Conservation (phyloP, 805 yeast genomes). For the Hagleromyces aurorensis region DNA sequence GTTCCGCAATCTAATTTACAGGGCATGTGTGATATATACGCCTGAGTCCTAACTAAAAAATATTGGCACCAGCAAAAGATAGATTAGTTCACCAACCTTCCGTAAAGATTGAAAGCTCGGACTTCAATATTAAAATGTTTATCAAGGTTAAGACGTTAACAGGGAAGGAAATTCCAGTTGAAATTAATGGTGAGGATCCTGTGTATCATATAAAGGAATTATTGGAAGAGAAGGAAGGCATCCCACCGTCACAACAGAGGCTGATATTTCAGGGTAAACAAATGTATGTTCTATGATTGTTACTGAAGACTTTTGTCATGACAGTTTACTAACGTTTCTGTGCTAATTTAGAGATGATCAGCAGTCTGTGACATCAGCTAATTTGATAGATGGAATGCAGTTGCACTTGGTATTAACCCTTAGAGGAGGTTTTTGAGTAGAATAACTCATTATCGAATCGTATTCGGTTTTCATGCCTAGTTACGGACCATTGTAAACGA, state of each 20-base stretch:
- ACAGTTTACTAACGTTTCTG: slow-evolving; percentile 8
- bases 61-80: no score
- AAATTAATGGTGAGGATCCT: slow-evolving; percentile 30
- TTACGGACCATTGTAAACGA: no score
- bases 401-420: slow-evolving; percentile 86
- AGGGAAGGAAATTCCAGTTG: slow-evolving; percentile 32
- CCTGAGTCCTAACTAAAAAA: no score
- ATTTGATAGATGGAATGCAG: slow-evolving; percentile 79
- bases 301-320: background rate
- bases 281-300: slow-evolving; percentile 41
- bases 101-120: no score
- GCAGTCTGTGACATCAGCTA: slow-evolving; percentile 59
- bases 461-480: background rate
- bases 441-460: no score
- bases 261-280: slow-evolving; percentile 87
- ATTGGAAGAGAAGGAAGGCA: slow-evolving; percentile 94
- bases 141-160: slow-evolving; percentile 29
- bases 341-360: slow-evolving; percentile 54
- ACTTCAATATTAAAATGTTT: no score
- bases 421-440: slow-evolving; percentile 60
- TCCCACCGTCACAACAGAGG: slow-evolving; percentile 93
- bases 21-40: no score
- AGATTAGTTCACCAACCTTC: no score
- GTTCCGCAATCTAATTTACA: no score
- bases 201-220: slow-evolving; percentile 76